Base-by-base conservation (phyloP, 2,329 filamentous ascomycete species). In the Pseudogymnoascus sp. region DNA sequence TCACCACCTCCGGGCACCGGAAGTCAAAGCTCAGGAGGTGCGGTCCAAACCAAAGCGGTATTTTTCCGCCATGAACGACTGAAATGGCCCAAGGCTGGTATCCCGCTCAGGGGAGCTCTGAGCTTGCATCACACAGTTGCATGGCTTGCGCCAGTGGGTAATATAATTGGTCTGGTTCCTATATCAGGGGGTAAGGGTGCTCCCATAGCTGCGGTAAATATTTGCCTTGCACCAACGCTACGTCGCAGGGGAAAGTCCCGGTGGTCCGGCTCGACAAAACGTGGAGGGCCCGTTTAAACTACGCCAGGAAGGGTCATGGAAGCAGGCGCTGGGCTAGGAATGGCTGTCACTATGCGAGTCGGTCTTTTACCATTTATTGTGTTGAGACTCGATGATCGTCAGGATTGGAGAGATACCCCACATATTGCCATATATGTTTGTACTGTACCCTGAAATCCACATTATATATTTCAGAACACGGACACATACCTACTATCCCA, bases 1-100 rank as follows among this genome's bases (percentile, higher is more conserved):
- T 2, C 93, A 97, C 74, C 92, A 97, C 72, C 93, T 89, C 14
- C 82, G 83, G 54, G 86, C 86, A 8, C 81, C 84, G 4, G 87
- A 90, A 67, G 80, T 88, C 68, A 89, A 89, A 70, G 86, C 87
- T 2, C 83, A 87, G 64, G 83, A 87, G 67, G 77, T 84, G 2
- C 79, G 82, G 67, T 87, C 78, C 68, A 86, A 85, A 70, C 81
- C 84, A 41, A 90, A 90, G 72, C 80, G 86, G 62, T 90, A 90
- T 69, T 90, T 90, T 71, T 82, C 84, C 3, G 85, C 86, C 54
- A 58, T 35, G 11, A 58, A 35, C 54, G 54, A 58, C 11, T 58
- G 54, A 58, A 22, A 50, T n/a, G n/a, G 22, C 2, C 41, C 41
- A 50, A 16, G 14, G 22, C 41, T 30, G 14, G 41, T 50, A 50